phyloP scores from a whole-genome alignment of 2,329 filamentous ascomycete genomes.

The Apiospora arundinis region DNA sequence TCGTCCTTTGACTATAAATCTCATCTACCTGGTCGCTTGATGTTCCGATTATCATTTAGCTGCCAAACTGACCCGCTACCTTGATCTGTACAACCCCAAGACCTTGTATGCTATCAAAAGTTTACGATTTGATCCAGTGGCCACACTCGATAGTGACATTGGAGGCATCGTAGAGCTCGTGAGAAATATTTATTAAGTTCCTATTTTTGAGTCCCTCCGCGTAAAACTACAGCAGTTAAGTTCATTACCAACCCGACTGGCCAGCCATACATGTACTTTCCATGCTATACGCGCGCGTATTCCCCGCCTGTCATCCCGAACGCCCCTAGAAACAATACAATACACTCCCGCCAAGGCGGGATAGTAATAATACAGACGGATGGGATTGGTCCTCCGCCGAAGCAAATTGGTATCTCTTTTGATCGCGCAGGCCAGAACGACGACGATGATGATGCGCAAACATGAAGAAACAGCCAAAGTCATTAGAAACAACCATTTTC shows the following conservation, averaged over 20 bases:
- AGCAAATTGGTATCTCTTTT: conserved; percentile 20
- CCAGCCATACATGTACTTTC: neutral
- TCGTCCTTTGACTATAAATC: too few species aligned
- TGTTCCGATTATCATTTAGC: too few species aligned
- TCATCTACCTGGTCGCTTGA: too few species aligned
- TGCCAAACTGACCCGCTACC: too few species aligned
- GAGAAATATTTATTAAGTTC: neutral
- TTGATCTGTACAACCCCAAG: too few species aligned
- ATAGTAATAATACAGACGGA: conserved; percentile 10
- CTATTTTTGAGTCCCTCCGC: neutral
- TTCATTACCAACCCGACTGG: neutral
- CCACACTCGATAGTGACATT: neutral
- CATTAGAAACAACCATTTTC: neutral
- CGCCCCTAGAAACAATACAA: neutral
- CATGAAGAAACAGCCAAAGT: neutral
- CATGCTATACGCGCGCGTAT: neutral
- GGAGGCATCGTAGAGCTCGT: neutral
- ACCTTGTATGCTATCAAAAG: too few species aligned
- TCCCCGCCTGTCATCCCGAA: neutral
- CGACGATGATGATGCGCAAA: conserved; percentile 9
- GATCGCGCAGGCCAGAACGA: neutral
- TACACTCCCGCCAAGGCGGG: neutral
- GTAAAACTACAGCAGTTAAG: neutral
- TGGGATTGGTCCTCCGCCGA: neutral
- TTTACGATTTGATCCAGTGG: too few species aligned